Conservation (phyloP, 495 filamentous ascomycete genomes). For the Neurospora sp. region DNA sequence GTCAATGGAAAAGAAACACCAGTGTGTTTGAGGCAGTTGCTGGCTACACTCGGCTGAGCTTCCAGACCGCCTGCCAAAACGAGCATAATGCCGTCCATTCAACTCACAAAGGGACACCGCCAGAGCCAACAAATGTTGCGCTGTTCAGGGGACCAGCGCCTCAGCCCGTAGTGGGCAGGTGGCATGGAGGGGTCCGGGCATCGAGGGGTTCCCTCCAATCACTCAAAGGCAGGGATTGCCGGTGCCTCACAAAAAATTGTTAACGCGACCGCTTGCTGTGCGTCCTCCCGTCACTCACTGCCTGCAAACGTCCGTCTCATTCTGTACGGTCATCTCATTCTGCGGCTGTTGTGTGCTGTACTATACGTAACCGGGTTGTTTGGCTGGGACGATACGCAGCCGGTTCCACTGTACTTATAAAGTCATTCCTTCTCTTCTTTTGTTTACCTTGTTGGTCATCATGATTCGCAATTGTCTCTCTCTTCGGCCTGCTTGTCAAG, state of each 20-base stretch:
- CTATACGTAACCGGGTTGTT: slow-evolving; percentile 9
- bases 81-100: not conserved
- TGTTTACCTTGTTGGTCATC: slow-evolving; percentile 2
- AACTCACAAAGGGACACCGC: not conserved
- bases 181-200: not conserved
- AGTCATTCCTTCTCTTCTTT: slow-evolving; percentile 1
- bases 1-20: not conserved
- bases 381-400: not conserved
- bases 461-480: slow-evolving; percentile 19
- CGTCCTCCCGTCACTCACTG: not conserved
- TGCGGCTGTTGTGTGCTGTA: slow-evolving; percentile 4
- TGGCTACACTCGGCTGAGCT: not conserved
- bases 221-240: not conserved
- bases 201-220: not conserved
- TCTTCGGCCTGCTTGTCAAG: slow-evolving; percentile 15
- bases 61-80: slow-evolving; percentile 11
- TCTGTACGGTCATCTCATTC: not conserved
- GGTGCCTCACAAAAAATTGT: not conserved
- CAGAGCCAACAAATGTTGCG: not conserved
- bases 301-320: not conserved
- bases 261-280: not conserved
- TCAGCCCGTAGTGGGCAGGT: slow-evolving; percentile 1
- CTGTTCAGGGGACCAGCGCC: not conserved
- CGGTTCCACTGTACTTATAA: not conserved
- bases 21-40: not conserved